Evolutionary conservation across 1,284 basidiomycete species (phyloP).

Genomic region (Malassezia pachydermatis): DNA sequence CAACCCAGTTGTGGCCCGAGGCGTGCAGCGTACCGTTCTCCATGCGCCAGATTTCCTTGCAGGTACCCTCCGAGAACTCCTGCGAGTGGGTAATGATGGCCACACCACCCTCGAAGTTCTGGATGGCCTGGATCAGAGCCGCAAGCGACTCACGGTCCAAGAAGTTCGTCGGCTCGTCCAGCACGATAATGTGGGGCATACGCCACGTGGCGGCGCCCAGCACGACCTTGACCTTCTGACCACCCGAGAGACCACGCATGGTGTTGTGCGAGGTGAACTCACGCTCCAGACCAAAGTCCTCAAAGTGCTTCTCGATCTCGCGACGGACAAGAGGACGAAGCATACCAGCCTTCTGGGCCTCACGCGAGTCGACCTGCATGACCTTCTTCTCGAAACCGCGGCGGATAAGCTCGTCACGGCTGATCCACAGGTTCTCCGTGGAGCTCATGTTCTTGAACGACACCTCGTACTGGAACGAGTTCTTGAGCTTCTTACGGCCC

Average conservation of each 20-base stretch:
- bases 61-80: conserved; percentile 46
- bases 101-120: conserved; percentile 47
- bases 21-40: conserved; percentile 35
- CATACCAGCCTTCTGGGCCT: conserved; percentile 46
- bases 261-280: conserved; percentile 49
- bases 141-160: conserved; percentile 48
- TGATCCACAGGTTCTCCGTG: conserved; percentile 46
- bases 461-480: conserved; percentile 49
- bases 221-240: conserved; percentile 49
- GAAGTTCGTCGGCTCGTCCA: conserved; percentile 49
- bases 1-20: conserved; percentile 67
- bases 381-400: conserved; percentile 46
- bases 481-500: conserved; percentile 48
- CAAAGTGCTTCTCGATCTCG: conserved; percentile 48
- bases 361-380: conserved; percentile 40
- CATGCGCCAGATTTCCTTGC: conserved; percentile 47
- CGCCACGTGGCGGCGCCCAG: conserved; percentile 48
- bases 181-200: conserved; percentile 45
- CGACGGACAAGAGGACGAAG: conserved; percentile 45
- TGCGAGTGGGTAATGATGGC: conserved; percentile 46
- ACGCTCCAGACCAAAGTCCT: conserved; percentile 47
- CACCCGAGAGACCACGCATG: conserved; percentile 48
- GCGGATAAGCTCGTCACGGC: conserved; percentile 42
- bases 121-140: conserved; percentile 46
- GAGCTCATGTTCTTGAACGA: conserved; percentile 48